Conservation (phyloP, 352 stramenopile species). For the Globisporangium cylindrosporum region DNA sequence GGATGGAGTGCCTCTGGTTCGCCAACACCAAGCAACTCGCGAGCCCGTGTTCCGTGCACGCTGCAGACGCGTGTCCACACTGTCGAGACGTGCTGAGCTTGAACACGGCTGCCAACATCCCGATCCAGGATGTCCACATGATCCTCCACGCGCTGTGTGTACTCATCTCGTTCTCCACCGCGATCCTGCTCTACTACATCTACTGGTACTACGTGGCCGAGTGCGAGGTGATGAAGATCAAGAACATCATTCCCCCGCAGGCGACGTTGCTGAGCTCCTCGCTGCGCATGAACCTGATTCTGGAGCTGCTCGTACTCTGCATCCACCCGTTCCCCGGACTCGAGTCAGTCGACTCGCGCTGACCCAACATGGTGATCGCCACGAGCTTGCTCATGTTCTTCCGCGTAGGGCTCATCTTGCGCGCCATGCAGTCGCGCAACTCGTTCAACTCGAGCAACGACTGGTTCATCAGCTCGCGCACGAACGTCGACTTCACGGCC, state of each 20-base stretch:
- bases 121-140: slow-evolving; percentile 52
- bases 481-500: slow-evolving; percentile 71
- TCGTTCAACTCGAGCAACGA: slow-evolving; percentile 81
- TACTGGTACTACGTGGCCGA: slow-evolving; percentile 64
- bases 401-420: slow-evolving; percentile 47
- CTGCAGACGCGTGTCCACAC: slow-evolving; percentile 29
- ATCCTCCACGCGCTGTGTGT: slow-evolving; percentile 61
- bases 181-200: slow-evolving; percentile 67
- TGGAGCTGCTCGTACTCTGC: slow-evolving; percentile 49
- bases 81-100: slow-evolving; percentile 31
- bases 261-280: slow-evolving; percentile 62
- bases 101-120: slow-evolving; percentile 18
- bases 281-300: slow-evolving; percentile 37
- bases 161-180: slow-evolving; percentile 64
- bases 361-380: slow-evolving; percentile 56
- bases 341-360: slow-evolving; percentile 56
- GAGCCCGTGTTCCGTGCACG: slow-evolving; percentile 30
- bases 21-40: slow-evolving; percentile 48
- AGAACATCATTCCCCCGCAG: slow-evolving; percentile 73
- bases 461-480: slow-evolving; percentile 78
- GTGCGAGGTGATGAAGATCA: slow-evolving; percentile 77
- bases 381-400: slow-evolving; percentile 62
- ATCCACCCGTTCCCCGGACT: slow-evolving; percentile 73
- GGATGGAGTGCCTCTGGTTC: slow-evolving; percentile 74
- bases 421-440: slow-evolving; percentile 58